phyloP scores from a whole-genome alignment of 1,139 yeast genomes.

The Pichia sp. region DNA sequence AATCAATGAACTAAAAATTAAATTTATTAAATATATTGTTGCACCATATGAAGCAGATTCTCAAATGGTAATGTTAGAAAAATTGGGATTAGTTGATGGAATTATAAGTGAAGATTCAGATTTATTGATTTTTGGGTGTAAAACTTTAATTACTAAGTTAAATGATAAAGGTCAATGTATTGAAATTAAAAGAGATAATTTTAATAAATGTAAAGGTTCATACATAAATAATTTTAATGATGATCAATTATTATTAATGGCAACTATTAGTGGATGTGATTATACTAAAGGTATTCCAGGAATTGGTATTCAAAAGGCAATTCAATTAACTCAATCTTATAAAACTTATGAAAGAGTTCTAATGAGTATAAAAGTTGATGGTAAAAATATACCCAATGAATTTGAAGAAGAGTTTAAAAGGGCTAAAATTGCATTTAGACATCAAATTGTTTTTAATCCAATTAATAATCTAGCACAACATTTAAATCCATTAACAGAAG shows the following conservation, averaged over 20 bases:
- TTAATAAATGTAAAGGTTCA: conserved; percentile 39
- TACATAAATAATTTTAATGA: conserved; percentile 45
- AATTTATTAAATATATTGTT: conserved; percentile 65
- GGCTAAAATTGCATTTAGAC: conserved; percentile 79
- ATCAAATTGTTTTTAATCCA: conserved; percentile 83
- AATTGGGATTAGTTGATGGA: conserved; percentile 69
- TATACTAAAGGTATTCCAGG: conserved; percentile 83
- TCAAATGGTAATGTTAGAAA: conserved; percentile 88
- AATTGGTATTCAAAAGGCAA: conserved; percentile 79
- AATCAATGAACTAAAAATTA: conserved; percentile 62
- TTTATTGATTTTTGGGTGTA: conserved; percentile 81
- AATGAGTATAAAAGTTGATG: conserved; percentile 54
- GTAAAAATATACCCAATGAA: conserved; percentile 51
- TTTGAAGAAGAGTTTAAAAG: conserved; percentile 55
- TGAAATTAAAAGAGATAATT: conserved; percentile 55
- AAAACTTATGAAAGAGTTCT: conserved; percentile 50
- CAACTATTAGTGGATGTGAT: conserved; percentile 92
- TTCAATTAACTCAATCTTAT: conserved; percentile 49
- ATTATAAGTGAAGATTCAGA: conserved; percentile 95
- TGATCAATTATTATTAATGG: conserved; percentile 66
- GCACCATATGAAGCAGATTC: conserved; percentile 99
- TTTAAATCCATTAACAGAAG: conserved; percentile 51
- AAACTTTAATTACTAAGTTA: conserved; percentile 68
- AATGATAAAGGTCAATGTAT: conserved; percentile 72
- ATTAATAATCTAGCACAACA: conserved; percentile 40